phyloP scores from a whole-genome alignment of 129 eudicot species.

The Flaveria robusta region DNA sequence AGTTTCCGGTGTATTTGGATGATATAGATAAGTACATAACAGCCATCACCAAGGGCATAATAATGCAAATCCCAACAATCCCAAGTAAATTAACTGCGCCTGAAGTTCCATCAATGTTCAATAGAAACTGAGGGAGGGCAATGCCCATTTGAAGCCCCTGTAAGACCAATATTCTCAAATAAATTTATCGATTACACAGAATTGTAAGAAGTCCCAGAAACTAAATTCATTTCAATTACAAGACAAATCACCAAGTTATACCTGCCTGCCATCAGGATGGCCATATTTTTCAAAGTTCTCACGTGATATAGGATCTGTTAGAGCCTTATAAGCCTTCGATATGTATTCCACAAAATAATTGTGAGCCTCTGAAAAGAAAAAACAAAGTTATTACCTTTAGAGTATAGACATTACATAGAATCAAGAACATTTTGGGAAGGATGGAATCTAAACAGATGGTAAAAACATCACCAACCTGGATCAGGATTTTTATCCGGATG shows the following conservation, averaged over 20 bases:
- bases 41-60: conserved; percentile 80
- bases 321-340: conserved; percentile 95
- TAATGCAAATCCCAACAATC: conserved; percentile 88
- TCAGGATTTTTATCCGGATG: conserved; percentile 99
- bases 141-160: conserved; percentile 99
- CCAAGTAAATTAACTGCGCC: conserved; percentile 87
- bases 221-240: not conserved
- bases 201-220: not conserved
- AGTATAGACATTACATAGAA: not conserved
- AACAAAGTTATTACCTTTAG: conserved; percentile 22
- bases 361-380: conserved; percentile 68
- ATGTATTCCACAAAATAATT: conserved; percentile 85
- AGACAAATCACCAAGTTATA: conserved; percentile 30
- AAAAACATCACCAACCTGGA: conserved; percentile 69
- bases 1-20: conserved; percentile 90
- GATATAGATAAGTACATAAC: conserved; percentile 88
- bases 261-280: conserved; percentile 99
- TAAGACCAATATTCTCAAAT: conserved; percentile 18
- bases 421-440: not conserved
- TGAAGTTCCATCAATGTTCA: conserved; percentile 89
- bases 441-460: not conserved
- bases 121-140: conserved; percentile 85
- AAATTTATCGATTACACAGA: not conserved
- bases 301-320: conserved; percentile 88
- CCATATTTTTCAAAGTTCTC: conserved; percentile 95